Base-by-base conservation (phyloP, 148 eudicot species). In the Chenopodium formosanum region DNA sequence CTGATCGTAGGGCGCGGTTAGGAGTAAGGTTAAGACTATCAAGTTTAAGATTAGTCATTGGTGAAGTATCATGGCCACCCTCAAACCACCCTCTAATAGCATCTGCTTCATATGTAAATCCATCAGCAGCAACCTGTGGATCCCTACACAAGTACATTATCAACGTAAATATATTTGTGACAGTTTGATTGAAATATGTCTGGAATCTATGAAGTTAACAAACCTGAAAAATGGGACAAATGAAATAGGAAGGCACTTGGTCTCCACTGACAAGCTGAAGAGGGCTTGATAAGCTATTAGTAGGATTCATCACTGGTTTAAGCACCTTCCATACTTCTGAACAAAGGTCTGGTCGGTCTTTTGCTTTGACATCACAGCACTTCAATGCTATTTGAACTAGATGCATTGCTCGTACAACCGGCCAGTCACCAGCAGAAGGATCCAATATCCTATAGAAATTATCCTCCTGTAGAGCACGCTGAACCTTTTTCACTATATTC, bases 181-280 rank as follows among this genome's bases (percentile, higher is more conserved):
- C 56, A 52, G 56, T 52, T 25, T 74, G 34, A 52, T 74, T n/a
- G 12, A 74, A 27, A n/a, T 47, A 22, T 32, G 44, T 70, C n/a
- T 70, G 50, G 50, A 37, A 70, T 20, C 46, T 40, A 70, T 19
- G 50, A 22, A 5, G 56, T 44, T 19, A 31, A 73, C 70, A 40
- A 58, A 95, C 98, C 98, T 93, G 97, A 67, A 91, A 92, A 81
- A 93, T 92, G 70, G 99, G 99, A 83, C 99, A 95, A 4, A 90
- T 83, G 80, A 93, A 95, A 69, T 89, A 90, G 22, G 82, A 23
- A 12, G 97, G 97, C 34, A 82, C 81, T 53, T 86, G 85, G 82
- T 86, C 88, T 44, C 86, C 90, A 20, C 81, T 82, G 48, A 74
- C 79, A 56, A 82, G 46, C 60, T 78, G 81, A 70, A 82, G 67